Percentiles rank a stretch among this genome's conserved stretches.
These are phyloP conservation scores for Tuber brumale DNA, from an alignment of 495 filamentous ascomycete species.

Conservation along the genomic window DNA sequence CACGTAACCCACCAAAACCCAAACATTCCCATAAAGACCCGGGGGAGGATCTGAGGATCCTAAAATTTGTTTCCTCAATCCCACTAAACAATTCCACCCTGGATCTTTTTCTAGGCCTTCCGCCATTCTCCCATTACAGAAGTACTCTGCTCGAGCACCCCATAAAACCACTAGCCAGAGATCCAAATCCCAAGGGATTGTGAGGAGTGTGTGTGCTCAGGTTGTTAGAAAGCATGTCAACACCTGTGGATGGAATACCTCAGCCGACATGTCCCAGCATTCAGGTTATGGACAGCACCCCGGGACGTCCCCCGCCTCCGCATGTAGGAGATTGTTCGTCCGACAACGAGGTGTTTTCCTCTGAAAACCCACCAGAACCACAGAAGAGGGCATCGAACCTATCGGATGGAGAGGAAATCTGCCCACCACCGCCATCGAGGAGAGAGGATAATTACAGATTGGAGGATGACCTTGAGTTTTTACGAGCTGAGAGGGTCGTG, in stretches of 20 bases:
- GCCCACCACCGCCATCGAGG: not conserved
- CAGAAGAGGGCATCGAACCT: not conserved
- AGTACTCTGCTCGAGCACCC: not conserved
- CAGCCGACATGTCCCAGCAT: slow-evolving; percentile 21
- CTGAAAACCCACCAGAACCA: slow-evolving; percentile 1
- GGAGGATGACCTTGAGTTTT: slow-evolving; percentile 76
- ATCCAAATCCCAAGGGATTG: not conserved
- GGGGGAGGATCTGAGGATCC: slow-evolving; percentile 7
- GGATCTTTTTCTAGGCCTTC: not conserved
- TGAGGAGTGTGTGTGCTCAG: not conserved
- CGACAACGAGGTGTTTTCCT: not conserved
- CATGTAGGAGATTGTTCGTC: slow-evolving; percentile 5
- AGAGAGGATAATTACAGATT: slow-evolving; percentile 64
- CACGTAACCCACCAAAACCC: not conserved
- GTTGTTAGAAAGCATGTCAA: slow-evolving; percentile 16
- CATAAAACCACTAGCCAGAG: not conserved
- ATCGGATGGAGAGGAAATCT: not conserved
- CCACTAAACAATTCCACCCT: not conserved
- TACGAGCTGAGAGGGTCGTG: slow-evolving; percentile 73
- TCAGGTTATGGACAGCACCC: slow-evolving; percentile 12
- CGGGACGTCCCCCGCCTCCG: slow-evolving; percentile 8
- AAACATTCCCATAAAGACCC: not conserved
- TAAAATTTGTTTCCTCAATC: slow-evolving; percentile 14
- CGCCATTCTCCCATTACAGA: not conserved
- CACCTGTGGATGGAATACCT: slow-evolving; percentile 17